Percentiles rank a stretch among this genome's conserved stretches.
Evolutionary conservation across 805 yeast genomes (phyloP).

Genomic region (Yamadazyma insecticola): DNA sequence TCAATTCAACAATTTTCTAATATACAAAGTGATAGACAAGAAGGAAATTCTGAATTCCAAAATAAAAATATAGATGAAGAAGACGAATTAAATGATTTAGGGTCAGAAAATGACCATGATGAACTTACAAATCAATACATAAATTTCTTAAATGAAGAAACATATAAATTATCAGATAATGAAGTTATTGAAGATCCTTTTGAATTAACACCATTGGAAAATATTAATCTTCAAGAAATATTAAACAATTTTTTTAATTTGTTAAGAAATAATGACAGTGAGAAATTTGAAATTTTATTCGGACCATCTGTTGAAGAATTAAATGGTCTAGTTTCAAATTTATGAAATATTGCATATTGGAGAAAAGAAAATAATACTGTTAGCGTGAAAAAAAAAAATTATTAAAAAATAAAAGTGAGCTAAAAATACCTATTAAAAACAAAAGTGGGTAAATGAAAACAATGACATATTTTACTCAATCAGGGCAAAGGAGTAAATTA

Average conservation of each 20-base stretch:
- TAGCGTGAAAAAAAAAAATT: too few species aligned
- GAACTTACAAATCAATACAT: slow-evolving; percentile 14
- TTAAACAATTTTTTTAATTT: slow-evolving; percentile 52
- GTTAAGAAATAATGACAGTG: slow-evolving; percentile 43
- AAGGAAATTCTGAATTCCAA: background rate
- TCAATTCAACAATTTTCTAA: slow-evolving; percentile 1
- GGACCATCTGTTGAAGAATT: too few species aligned
- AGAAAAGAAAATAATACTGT: too few species aligned
- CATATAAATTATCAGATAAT: slow-evolving; percentile 39
- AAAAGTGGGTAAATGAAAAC: too few species aligned
- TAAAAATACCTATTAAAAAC: too few species aligned
- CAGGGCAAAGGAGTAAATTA: too few species aligned
- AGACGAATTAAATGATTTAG: slow-evolving; percentile 4
- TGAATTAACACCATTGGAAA: slow-evolving; percentile 72
- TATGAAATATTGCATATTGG: too few species aligned
- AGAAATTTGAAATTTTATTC: slow-evolving; percentile 45
- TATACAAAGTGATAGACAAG: slow-evolving; percentile 1
- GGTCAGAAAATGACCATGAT: slow-evolving; percentile 3
- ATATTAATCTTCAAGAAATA: slow-evolving; percentile 52
- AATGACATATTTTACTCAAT: too few species aligned
- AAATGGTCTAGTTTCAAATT: too few species aligned
- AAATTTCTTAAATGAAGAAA: slow-evolving; percentile 24
- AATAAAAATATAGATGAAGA: slow-evolving; percentile 4
- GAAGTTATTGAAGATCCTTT: slow-evolving; percentile 72
- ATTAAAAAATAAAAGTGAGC: too few species aligned